phyloP scores from a whole-genome alignment of 2,329 filamentous ascomycete genomes.

The Calonectria montana region DNA sequence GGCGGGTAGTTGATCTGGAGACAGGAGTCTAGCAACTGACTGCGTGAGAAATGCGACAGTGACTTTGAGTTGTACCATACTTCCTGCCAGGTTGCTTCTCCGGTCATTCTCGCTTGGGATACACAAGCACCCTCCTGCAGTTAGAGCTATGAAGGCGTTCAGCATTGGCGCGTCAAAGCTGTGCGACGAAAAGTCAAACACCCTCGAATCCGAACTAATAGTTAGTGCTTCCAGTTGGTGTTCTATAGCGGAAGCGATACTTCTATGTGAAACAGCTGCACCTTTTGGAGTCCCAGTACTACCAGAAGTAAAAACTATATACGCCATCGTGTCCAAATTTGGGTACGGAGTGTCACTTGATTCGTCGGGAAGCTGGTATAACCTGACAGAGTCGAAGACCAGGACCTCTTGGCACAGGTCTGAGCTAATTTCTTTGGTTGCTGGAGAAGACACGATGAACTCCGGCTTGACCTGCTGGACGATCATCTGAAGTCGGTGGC shows the following conservation, averaged over 20 bases:
- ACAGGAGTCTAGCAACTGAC: conserved; percentile 12
- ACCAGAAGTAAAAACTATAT: conserved; percentile 39
- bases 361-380: background rate
- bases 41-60: conserved; percentile 16
- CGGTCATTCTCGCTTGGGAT: conserved; percentile 20
- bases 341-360: background rate
- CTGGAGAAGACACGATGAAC: background rate
- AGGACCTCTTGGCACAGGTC: background rate
- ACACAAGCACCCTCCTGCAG: conserved; percentile 49
- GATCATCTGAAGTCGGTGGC: conserved; percentile 19
- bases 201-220: conserved; percentile 13
- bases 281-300: conserved; percentile 42
- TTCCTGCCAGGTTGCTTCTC: background rate
- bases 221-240: conserved; percentile 16
- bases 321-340: conserved; percentile 12
- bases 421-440: background rate
- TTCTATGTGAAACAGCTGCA: conserved; percentile 24
- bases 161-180: conserved; percentile 10
- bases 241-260: conserved; percentile 23
- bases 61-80: background rate
- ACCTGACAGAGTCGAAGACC: background rate
- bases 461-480: background rate
- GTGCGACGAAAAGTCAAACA: conserved; percentile 20
- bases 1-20: background rate
- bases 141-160: conserved; percentile 47